phyloP scores from a whole-genome alignment of 257 asterid genomes.

The Thymus quinquecostatus region DNA sequence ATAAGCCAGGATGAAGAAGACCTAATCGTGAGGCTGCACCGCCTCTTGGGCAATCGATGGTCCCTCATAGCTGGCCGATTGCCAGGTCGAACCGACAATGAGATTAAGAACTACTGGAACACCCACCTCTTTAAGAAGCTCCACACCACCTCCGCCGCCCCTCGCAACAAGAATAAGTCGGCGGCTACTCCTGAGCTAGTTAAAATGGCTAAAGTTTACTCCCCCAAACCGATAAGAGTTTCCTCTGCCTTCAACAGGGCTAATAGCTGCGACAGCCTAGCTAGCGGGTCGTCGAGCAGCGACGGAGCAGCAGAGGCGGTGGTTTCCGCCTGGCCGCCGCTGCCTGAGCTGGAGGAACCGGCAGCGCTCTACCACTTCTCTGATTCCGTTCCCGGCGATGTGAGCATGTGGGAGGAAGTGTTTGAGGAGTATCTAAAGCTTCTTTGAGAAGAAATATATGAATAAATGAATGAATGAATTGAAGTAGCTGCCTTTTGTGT shows the following conservation, averaged over 20 bases:
- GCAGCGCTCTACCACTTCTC: constrained; percentile 23
- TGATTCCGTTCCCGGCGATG: constrained; percentile 21
- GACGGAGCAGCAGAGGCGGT: constrained; percentile 22
- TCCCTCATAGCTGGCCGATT: constrained; percentile 74
- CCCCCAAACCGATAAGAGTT: constrained; percentile 55
- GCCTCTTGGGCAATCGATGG: constrained; percentile 75
- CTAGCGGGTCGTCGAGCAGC: constrained; percentile 35
- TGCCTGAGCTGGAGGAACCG: constrained; percentile 33
- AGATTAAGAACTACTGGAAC: constrained; percentile 77
- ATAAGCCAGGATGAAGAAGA: constrained; percentile 65
- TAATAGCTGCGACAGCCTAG: constrained; percentile 42
- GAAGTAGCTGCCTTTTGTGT: neutral
- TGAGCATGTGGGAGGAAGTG: constrained; percentile 43
- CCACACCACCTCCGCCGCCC: neutral
- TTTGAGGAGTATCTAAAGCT: constrained; percentile 65
- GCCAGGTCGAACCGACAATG: constrained; percentile 83
- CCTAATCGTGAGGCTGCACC: constrained; percentile 62
- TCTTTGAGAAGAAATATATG: constrained; percentile 28
- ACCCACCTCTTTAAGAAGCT: constrained; percentile 57
- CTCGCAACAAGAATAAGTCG: neutral
- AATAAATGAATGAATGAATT: neutral
- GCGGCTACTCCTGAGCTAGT: neutral
- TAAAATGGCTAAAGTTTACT: constrained; percentile 30
- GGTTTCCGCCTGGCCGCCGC: constrained; percentile 28
- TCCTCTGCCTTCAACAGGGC: constrained; percentile 38